A percentile compares a stretch with the other conserved stretches of the same genome.
Evolutionary conservation across 2,329 filamentous ascomycete species (phyloP).

Genomic region (Colletotrichum sansevieriae): DNA sequence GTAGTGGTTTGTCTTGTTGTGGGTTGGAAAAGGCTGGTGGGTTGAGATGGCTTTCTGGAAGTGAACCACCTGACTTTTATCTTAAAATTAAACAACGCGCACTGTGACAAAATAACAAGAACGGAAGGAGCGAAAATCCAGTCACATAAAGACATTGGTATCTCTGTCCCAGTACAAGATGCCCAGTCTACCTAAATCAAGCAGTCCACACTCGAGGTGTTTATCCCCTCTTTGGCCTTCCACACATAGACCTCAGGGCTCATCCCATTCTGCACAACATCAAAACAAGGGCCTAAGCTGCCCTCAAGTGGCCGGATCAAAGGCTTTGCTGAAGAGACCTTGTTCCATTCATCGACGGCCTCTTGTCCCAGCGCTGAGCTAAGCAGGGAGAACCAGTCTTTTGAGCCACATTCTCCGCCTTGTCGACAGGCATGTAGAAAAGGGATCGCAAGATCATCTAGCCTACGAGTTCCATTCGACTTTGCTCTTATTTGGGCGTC

Average conservation of each 20-base stretch:
- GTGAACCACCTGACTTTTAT: background rate
- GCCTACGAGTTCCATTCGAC: background rate
- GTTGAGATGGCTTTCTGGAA: background rate
- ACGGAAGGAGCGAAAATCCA: background rate
- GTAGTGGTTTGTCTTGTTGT: no score
- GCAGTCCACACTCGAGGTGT: background rate
- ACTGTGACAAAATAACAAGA: background rate
- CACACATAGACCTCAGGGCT: slow-evolving; percentile 12
- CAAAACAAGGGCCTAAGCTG: slow-evolving; percentile 31
- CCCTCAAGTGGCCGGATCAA: background rate
- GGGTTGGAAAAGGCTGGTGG: no score
- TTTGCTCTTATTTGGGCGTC: slow-evolving; percentile 21
- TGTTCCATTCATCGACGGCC: slow-evolving; percentile 25
- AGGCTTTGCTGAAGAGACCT: background rate
- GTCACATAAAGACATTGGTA: background rate
- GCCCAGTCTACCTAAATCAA: background rate
- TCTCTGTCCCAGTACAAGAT: background rate
- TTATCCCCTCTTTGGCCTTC: slow-evolving; percentile 2
- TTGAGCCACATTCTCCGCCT: background rate
- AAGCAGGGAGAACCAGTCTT: slow-evolving; percentile 15
- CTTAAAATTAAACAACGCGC: background rate
- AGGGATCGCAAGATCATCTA: slow-evolving; percentile 4
- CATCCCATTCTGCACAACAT: slow-evolving; percentile 3
- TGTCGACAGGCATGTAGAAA: background rate
- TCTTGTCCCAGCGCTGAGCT: background rate